These are phyloP conservation scores for Sclerotinia subarctica DNA, from an alignment of 2,329 filamentous ascomycete species.

Conservation along the genomic window DNA sequence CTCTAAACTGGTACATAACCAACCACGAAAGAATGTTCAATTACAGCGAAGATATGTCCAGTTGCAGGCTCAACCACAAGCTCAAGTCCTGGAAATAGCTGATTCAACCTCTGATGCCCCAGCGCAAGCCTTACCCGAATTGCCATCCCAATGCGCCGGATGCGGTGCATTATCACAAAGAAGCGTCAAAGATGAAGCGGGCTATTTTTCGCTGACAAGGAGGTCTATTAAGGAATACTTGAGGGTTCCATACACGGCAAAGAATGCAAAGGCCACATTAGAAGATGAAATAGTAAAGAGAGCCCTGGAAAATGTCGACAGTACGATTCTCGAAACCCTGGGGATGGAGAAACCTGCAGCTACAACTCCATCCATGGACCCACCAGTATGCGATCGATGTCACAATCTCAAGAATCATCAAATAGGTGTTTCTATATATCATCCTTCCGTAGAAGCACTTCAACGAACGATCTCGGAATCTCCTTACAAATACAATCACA, in stretches of 20 bases:
- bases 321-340: conserved; percentile 18
- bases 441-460: conserved; percentile 78
- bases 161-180: conserved; percentile 65
- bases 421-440: conserved; percentile 66
- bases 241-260: conserved; percentile 25
- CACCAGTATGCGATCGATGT: conserved; percentile 80
- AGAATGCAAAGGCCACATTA: conserved; percentile 19
- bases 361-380: conserved; percentile 18
- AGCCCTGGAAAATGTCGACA: conserved; percentile 31
- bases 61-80: not conserved
- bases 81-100: not conserved
- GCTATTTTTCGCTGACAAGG: conserved; percentile 54
- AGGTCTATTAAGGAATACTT: conserved; percentile 52
- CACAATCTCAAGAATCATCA: conserved; percentile 77
- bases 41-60: conserved; percentile 20
- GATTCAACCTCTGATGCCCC: not conserved
- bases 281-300: conserved; percentile 49
- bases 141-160: conserved; percentile 59
- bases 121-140: conserved; percentile 21
- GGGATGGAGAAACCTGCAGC: conserved; percentile 18
- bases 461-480: conserved; percentile 83
- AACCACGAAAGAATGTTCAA: not conserved
- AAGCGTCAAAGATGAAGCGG: conserved; percentile 48
- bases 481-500: conserved; percentile 84
- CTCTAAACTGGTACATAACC: not conserved